Base-by-base conservation (phyloP, 495 filamentous ascomycete genomes). In the Bacidia rubella region DNA sequence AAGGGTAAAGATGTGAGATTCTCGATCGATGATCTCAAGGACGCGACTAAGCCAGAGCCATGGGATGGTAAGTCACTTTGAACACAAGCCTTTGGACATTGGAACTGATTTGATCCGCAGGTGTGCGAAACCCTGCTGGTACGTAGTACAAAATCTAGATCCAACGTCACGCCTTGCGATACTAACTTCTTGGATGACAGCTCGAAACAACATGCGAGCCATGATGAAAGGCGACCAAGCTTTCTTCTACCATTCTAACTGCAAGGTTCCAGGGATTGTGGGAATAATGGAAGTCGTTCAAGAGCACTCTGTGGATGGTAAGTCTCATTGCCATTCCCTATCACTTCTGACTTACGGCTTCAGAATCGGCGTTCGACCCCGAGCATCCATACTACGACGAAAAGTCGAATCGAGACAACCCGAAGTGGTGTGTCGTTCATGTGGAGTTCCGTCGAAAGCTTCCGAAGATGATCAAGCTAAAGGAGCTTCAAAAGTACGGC, bases 171-270 rank as follows among this genome's bases (percentile, higher is more conserved):
- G n/a, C 21, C 17, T 52, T 5, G 21, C 27, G 23, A 45, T 4
- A 52, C 20, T 21, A 42, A 21, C 12, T 26, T 3, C 15, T 25
- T 25, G 20, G 43, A n/a, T 52, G 47, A 52, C 60, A 70, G 87
- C 90, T 15, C 76, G 85, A 38, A 95, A 95, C 62, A 86, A 95
- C 63, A 80, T 98, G 63, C 79, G 83, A 1, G 74, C 80, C 3
- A 98, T 97, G 92, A 87, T 85, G 65, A 78, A 81, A 57, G 90
- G 92, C 39, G 92, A 98, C 56, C 70, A 85, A 41, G 90, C 88
- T 32, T 95, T 98, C 69, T 96, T 98, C 71, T 98, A 98, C 64
- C 90, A 95, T 69, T 90, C 85, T n/a, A 93, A 89, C 62, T 89
- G 85, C 70, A 94, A 92, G 66, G 75, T 80, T 26, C 90, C 92